A percentile compares a stretch with the other conserved stretches of the same genome.
Conservation (phyloP, 2,329 filamentous ascomycete species). For the Exophiala alcalophila region DNA sequence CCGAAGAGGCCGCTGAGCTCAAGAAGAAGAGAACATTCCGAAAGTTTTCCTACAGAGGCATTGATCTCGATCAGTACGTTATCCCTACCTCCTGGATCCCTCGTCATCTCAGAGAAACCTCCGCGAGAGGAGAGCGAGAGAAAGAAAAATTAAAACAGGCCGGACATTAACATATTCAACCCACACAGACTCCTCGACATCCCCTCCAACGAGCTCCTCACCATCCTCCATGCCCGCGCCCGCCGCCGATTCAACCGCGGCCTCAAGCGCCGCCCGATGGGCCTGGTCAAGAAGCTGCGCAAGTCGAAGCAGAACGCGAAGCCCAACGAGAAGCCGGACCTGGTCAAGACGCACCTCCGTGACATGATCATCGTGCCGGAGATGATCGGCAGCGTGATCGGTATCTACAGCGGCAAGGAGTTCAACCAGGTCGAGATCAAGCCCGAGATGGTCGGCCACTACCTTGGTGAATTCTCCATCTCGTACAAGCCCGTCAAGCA, state of each 20-base stretch:
- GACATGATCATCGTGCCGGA: constrained; percentile 99
- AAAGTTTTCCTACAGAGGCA: constrained; percentile 99
- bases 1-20: constrained; percentile 97
- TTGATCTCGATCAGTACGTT: constrained; percentile 98
- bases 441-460: constrained; percentile 99
- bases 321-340: constrained; percentile 99
- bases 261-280: constrained; percentile 99
- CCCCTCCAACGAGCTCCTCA: constrained; percentile 95
- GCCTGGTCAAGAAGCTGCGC: constrained; percentile 99
- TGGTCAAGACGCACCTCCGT: constrained; percentile 98
- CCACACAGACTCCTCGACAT: constrained; percentile 87
- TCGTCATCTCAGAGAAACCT: constrained; percentile 16
- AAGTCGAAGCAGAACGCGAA: constrained; percentile 98
- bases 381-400: constrained; percentile 98
- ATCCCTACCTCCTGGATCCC: constrained; percentile 12
- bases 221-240: constrained; percentile 98
- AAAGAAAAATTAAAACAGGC: too few species aligned
- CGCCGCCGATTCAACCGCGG: constrained; percentile 99
- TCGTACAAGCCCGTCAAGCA: constrained; percentile 99
- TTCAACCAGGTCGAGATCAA: constrained; percentile 99
- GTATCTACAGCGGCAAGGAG: constrained; percentile 99
- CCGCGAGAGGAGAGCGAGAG: not conserved
- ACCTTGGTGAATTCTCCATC: constrained; percentile 99
- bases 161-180: constrained; percentile 32
- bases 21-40: constrained; percentile 99